Percentiles rank a stretch among this genome's conserved stretches.
Conservation (phyloP, 805 yeast species). For the Candida awuae region DNA sequence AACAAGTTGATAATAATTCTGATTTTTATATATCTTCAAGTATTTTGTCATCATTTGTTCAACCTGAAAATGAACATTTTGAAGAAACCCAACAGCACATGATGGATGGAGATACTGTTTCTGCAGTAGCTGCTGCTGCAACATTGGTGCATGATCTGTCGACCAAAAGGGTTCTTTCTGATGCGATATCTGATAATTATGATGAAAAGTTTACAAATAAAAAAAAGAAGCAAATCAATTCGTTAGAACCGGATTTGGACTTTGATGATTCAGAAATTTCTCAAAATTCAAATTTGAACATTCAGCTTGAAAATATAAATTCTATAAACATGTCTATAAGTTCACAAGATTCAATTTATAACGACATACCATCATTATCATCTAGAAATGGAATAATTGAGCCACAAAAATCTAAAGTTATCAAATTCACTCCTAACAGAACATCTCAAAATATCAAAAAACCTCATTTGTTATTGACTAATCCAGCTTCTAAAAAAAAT, state of each 20-base stretch:
- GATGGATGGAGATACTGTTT: background rate
- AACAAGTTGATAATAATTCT: background rate
- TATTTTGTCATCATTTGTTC: background rate
- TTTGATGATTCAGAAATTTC: too few species aligned
- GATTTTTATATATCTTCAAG: background rate
- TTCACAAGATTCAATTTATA: too few species aligned
- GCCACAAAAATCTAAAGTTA: conserved; percentile 2
- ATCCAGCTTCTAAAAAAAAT: conserved; percentile 4
- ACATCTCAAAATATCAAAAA: conserved; percentile 6
- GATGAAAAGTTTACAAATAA: too few species aligned
- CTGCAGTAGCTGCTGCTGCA: conserved; percentile 3
- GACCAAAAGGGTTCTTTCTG: background rate
- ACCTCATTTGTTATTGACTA: conserved; percentile 3
- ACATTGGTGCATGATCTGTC: background rate
- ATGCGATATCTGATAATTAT: too few species aligned
- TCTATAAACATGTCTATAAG: too few species aligned
- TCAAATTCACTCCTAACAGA: conserved; percentile 9
- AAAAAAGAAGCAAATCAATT: too few species aligned
- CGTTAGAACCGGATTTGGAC: too few species aligned
- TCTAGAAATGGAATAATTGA: background rate
- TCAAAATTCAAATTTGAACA: too few species aligned
- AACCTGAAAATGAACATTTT: background rate
- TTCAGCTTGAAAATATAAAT: too few species aligned
- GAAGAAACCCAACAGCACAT: background rate
- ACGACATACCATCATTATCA: background rate